These are phyloP conservation scores for Phytopythium cucurbitacearum DNA, from an alignment of 352 stramenopile genomes.

Conservation along the genomic window DNA sequence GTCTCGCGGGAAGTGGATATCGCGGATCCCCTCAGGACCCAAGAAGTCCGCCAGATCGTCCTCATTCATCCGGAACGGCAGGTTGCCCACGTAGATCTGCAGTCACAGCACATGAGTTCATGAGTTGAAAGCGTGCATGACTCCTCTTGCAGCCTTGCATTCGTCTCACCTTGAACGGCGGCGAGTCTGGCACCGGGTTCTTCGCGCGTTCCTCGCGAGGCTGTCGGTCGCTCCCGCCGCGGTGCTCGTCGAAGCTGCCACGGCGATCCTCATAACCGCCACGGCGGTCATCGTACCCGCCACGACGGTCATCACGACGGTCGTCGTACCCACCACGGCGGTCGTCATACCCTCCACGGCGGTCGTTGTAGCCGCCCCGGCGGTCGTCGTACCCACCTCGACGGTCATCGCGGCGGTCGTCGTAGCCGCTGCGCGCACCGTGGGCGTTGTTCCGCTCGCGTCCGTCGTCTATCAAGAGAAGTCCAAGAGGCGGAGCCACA, in stretches of 20 bases:
- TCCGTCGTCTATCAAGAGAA: not conserved
- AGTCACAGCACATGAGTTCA: not conserved
- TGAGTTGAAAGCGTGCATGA: not conserved
- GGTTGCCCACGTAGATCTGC: constrained; percentile 79
- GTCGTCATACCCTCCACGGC: constrained; percentile 10
- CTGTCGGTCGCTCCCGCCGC: constrained; percentile 9
- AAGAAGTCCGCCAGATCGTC: constrained; percentile 74
- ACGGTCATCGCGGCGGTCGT: constrained; percentile 9
- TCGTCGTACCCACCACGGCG: constrained; percentile 21
- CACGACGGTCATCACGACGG: constrained; percentile 19
- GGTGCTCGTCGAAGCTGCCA: constrained; percentile 23
- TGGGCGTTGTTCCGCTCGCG: constrained; percentile 10
- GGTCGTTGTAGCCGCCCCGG: constrained; percentile 11
- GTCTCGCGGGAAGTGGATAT: constrained; percentile 75
- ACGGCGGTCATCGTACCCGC: constrained; percentile 18
- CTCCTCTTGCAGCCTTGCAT: not conserved
- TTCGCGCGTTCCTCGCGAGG: constrained; percentile 46
- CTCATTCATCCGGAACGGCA: constrained; percentile 65
- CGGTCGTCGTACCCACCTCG: constrained; percentile 1
- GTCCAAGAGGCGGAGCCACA: too few species aligned
- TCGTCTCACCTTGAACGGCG: constrained; percentile 66
- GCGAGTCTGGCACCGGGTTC: constrained; percentile 71
- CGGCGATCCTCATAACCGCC: constrained; percentile 18
- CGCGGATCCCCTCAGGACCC: constrained; percentile 40
- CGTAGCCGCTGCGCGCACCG: constrained; percentile 13